phyloP scores from a whole-genome alignment of 2,329 filamentous ascomycete genomes.

The Claviceps maximensis region DNA sequence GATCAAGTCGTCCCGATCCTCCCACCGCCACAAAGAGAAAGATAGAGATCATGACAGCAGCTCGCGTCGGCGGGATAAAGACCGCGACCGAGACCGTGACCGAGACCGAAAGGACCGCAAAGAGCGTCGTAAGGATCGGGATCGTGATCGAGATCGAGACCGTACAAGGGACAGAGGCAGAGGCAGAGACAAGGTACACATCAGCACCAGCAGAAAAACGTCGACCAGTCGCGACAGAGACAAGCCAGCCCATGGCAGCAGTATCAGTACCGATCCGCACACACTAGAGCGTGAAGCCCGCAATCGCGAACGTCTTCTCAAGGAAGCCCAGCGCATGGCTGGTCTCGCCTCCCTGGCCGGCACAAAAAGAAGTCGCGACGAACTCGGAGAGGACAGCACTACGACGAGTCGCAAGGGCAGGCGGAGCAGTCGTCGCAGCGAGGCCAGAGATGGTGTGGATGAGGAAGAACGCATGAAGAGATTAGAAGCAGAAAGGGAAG shows the following conservation, averaged over 20 bases:
- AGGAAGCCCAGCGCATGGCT: constrained; percentile 54
- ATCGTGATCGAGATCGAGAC: constrained; percentile 9
- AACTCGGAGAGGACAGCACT: constrained; percentile 24
- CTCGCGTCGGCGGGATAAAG: constrained; percentile 21
- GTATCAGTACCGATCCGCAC: constrained; percentile 38
- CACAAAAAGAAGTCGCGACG: constrained; percentile 38
- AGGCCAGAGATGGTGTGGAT: constrained; percentile 32
- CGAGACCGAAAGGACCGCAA: constrained; percentile 25
- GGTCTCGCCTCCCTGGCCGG: constrained; percentile 33
- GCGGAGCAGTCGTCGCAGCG: constrained; percentile 33
- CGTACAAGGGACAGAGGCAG: constrained; percentile 19
- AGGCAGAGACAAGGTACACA: constrained; percentile 15
- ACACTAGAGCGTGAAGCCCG: constrained; percentile 56
- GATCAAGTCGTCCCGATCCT: constrained; percentile 26
- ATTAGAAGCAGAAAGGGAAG: constrained; percentile 47
- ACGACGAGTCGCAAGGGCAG: constrained; percentile 23
- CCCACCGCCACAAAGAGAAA: constrained; percentile 24
- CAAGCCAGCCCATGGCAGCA: constrained; percentile 14
- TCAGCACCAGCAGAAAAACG: constrained; percentile 21
- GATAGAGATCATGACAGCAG: constrained; percentile 27
- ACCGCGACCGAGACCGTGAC: constrained; percentile 18
- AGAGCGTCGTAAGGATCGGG: constrained; percentile 21
- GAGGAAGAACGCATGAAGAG: constrained; percentile 40
- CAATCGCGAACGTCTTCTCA: constrained; percentile 51
- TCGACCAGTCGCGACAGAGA: constrained; percentile 24